Evolutionary conservation across 192 early-diverging fungal genomes (phyloP).

Genomic region (Paraglomus brasilianum): DNA sequence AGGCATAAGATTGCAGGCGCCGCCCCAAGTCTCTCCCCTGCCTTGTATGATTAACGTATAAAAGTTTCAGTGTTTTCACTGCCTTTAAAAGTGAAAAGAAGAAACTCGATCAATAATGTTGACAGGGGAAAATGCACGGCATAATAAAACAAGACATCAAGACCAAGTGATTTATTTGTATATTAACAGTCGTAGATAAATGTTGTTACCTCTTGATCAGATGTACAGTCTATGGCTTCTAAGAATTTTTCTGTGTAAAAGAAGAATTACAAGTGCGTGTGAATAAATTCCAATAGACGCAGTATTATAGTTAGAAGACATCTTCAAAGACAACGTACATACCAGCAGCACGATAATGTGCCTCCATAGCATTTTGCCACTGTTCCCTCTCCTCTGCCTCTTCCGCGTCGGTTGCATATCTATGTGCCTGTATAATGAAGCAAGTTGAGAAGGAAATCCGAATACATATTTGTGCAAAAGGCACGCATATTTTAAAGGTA

Average conservation of each 20-base stretch:
- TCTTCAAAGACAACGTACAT: background rate
- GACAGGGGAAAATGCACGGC: too few species aligned
- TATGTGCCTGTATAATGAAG: conserved; percentile 53
- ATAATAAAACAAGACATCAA: too few species aligned
- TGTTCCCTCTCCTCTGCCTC: conserved; percentile 56
- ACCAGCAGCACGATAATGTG: conserved; percentile 71
- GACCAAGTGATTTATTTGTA: too few species aligned
- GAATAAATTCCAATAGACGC: background rate
- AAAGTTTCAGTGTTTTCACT: conserved; percentile 60
- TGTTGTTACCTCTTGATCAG: conserved; percentile 54
- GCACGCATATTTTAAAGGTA: background rate
- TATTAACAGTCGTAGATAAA: background rate
- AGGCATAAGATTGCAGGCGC: conserved; percentile 38
- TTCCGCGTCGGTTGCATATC: conserved; percentile 63
- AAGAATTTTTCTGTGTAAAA: conserved; percentile 53
- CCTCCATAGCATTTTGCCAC: conserved; percentile 57
- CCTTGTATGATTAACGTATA: conserved; percentile 65
- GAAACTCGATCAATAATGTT: background rate
- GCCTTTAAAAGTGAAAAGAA: conserved; percentile 41
- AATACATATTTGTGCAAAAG: background rate
- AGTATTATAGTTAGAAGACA: background rate
- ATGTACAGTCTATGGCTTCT: conserved; percentile 52
- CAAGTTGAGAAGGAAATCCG: background rate
- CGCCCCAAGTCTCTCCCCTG: conserved; percentile 66
- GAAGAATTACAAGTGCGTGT: background rate